Conservation (phyloP, 2,329 filamentous ascomycete genomes). For the Beauveria australis region DNA sequence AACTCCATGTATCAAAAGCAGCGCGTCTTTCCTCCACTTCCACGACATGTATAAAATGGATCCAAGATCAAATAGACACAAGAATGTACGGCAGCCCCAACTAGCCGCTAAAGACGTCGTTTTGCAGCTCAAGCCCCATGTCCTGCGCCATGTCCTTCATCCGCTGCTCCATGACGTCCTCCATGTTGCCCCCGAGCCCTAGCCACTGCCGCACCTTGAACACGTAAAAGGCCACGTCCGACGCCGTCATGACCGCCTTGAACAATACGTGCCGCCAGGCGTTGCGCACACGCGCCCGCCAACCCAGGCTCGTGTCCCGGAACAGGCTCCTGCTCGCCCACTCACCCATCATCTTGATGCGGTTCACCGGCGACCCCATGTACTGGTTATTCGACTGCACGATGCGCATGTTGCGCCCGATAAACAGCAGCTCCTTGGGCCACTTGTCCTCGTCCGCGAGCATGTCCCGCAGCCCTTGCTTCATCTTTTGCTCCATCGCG, state of each 20-base stretch:
- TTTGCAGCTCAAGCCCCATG: conserved; percentile 84
- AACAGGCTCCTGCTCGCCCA: conserved; percentile 85
- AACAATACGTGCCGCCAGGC: conserved; percentile 77
- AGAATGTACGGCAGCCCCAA: not conserved
- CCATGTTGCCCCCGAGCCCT: conserved; percentile 75
- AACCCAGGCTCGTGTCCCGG: conserved; percentile 58
- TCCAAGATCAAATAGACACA: not conserved
- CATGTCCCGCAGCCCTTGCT: conserved; percentile 58
- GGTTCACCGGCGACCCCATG: conserved; percentile 80
- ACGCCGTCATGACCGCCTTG: conserved; percentile 62
- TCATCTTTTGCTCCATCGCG: conserved; percentile 81
- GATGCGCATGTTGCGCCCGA: conserved; percentile 84
- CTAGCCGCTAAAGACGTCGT: conserved; percentile 78
- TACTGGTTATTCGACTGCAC: conserved; percentile 92
- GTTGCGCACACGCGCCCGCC: conserved; percentile 56
- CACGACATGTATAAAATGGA: too few species aligned
- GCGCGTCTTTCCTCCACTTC: not conserved
- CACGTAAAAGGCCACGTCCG: conserved; percentile 77
- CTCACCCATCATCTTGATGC: conserved; percentile 85
- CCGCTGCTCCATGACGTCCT: conserved; percentile 81
- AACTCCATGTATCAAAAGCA: not conserved
- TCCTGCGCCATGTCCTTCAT: conserved; percentile 86
- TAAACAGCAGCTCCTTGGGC: conserved; percentile 86
- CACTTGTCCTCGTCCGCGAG: conserved; percentile 80
- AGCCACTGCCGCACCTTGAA: conserved; percentile 70